A percentile compares a stretch with the other conserved stretches of the same genome.
These are phyloP conservation scores for Chimonanthus salicifolius DNA, from an alignment of 164 flowering plant species.

Conservation along the genomic window DNA sequence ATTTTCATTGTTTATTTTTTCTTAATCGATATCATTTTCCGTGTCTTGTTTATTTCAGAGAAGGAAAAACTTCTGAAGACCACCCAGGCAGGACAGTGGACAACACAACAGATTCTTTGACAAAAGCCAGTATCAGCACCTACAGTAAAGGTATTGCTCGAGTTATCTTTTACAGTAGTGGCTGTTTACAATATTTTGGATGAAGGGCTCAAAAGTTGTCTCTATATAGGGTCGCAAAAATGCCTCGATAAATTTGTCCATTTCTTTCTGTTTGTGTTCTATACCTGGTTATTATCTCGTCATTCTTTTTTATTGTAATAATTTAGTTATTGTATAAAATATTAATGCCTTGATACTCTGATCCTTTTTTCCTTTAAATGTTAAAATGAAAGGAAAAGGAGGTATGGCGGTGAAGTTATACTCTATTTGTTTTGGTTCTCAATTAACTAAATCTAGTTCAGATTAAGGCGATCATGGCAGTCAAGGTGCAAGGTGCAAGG, in stretches of 20 bases:
- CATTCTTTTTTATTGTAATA: no score
- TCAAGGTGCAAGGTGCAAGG: no score
- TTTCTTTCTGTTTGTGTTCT: not conserved
- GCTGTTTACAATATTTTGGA: not conserved
- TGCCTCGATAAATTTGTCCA: not conserved
- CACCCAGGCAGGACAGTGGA: slow-evolving; percentile 1
- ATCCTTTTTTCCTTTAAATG: no score
- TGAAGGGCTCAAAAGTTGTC: not conserved
- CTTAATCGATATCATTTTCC: not conserved
- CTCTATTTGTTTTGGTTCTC: no score
- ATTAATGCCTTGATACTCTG: no score
- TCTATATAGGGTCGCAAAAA: not conserved
- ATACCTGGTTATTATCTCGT: not conserved
- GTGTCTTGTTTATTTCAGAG: slow-evolving; percentile 31
- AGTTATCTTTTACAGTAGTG: not conserved
- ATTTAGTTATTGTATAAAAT: no score
- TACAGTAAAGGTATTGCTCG: slow-evolving; percentile 28
- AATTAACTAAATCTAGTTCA: no score
- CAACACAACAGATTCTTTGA: slow-evolving; percentile 41
- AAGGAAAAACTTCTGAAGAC: slow-evolving; percentile 30
- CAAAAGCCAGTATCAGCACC: slow-evolving; percentile 24
- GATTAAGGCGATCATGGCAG: no score
- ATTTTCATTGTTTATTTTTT: not conserved
- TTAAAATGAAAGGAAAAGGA: no score
- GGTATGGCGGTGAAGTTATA: no score